A percentile compares a stretch with the other conserved stretches of the same genome.
These are phyloP conservation scores for Smallanthus sonchifolius DNA, from an alignment of 129 eudicot genomes.

Conservation along the genomic window DNA sequence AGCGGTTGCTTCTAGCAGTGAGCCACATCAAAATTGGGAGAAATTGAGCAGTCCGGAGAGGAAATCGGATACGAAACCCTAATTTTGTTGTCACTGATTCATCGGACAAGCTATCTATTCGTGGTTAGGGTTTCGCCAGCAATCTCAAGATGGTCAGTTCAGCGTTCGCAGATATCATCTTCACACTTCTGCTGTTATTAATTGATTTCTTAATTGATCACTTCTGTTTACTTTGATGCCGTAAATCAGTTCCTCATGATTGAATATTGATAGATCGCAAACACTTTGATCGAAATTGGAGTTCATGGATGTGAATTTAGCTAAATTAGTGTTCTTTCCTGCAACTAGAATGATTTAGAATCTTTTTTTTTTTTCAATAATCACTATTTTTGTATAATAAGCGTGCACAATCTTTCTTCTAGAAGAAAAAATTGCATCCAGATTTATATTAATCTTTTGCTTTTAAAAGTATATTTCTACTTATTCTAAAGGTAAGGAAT, in stretches of 20 bases:
- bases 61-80: conserved; percentile 5
- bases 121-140: conserved; percentile 26
- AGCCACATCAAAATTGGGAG: neutral
- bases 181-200: neutral
- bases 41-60: neutral
- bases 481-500: conserved; percentile 3
- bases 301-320: conserved; percentile 3
- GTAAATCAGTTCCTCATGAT: neutral
- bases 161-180: neutral
- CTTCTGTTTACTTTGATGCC: conserved; percentile 4
- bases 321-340: neutral
- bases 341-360: conserved; percentile 3
- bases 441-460: neutral
- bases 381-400: neutral
- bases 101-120: neutral
- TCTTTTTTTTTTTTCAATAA: neutral
- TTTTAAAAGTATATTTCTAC: neutral
- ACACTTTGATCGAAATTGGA: neutral
- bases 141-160: conserved; percentile 25
- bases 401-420: neutral
- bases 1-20: conserved; percentile 10
- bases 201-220: neutral
- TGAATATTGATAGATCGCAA: conserved; percentile 1
- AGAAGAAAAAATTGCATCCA: neutral
- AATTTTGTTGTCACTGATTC: conserved; percentile 8